phyloP scores from a whole-genome alignment of 805 yeast species.

The fission yeast (Schizosaccharomyces pombe) region ASM294v3 CU329670.1:1410501-1411000 shows the following conservation, averaged over 20 bases:
- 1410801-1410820: constrained; percentile 89
- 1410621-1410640: constrained; percentile 57
- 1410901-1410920: constrained; percentile 49
- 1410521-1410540: constrained; percentile 42
- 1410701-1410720: constrained; percentile 22
- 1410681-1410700: constrained; percentile 82
- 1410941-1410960: constrained; percentile 32
- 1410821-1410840: constrained; percentile 79
- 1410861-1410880: constrained; percentile 92
- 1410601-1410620: constrained; percentile 91
- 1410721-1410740: constrained; percentile 20
- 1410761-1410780: constrained; percentile 92
- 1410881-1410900: constrained; percentile 96
- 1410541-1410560: constrained; percentile 54
- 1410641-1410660: constrained; percentile 64
- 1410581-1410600: constrained; percentile 93
- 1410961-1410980: constrained; percentile 35
- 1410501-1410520: constrained; percentile 60
- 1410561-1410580: constrained; percentile 56
- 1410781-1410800: constrained; percentile 89
- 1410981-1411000: constrained; percentile 19
- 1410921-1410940: constrained; percentile 58
- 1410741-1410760: constrained; percentile 58
- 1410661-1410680: constrained; percentile 49
- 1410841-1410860: constrained; percentile 77